These are phyloP conservation scores for Fraxinus greggii DNA, from an alignment of 305 asterid genomes.

Conservation along the genomic window DNA sequence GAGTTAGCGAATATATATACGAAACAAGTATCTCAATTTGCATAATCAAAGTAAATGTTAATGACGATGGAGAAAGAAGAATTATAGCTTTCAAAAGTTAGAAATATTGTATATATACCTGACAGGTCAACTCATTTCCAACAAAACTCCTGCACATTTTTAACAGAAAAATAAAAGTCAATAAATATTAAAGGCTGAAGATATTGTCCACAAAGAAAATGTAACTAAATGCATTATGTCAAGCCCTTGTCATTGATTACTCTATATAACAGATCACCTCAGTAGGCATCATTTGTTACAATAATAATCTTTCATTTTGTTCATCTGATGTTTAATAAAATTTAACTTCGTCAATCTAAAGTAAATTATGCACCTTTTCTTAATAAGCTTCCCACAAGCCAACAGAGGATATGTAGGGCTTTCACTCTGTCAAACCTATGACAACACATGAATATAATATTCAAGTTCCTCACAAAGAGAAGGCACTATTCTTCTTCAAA, in stretches of 20 bases:
- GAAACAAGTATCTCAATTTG: not conserved
- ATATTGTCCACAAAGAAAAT: constrained; percentile 6
- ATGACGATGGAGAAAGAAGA: not conserved
- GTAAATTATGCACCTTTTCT: not conserved
- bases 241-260: not conserved
- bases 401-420: not conserved
- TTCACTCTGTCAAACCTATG: not conserved
- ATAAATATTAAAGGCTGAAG: constrained; percentile 8
- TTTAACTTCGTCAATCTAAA: not conserved
- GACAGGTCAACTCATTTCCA: constrained; percentile 56
- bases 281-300: not conserved
- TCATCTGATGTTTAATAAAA: not conserved
- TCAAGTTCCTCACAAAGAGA: not conserved
- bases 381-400: not conserved
- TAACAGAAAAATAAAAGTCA: constrained; percentile 19
- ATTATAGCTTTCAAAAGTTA: constrained; percentile 8
- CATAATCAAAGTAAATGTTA: not conserved
- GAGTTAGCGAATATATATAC: constrained; percentile 9
- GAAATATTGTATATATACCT: constrained; percentile 39
- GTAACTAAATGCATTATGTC: not conserved
- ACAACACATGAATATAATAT: not conserved
- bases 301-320: not conserved
- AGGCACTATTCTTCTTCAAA: not conserved
- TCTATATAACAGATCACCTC: not conserved
- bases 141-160: constrained; percentile 53